These are phyloP conservation scores for Boechera retrofracta DNA, from an alignment of 345 rosid genomes.

Conservation along the genomic window DNA sequence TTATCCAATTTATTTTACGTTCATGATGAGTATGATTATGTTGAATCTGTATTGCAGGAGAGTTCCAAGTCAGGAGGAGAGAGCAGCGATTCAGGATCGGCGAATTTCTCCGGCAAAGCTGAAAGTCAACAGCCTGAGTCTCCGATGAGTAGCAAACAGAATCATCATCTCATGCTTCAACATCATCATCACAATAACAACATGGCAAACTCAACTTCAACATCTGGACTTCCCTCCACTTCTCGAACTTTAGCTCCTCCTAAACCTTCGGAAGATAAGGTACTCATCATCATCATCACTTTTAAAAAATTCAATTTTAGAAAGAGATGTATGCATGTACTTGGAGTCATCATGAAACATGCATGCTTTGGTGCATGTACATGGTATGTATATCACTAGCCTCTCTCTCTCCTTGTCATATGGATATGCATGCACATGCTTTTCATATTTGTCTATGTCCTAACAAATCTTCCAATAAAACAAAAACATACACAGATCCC, in stretches of 20 bases:
- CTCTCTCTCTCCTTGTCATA: constrained; percentile 31
- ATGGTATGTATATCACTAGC: constrained; percentile 29
- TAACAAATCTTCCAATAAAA: constrained; percentile 46
- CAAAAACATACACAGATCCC: constrained; percentile 49
- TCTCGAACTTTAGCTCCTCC: constrained; percentile 63
- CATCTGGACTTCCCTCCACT: constrained; percentile 45
- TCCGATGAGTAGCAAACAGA: constrained; percentile 67
- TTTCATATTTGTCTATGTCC: constrained; percentile 40
- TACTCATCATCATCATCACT: constrained; percentile 45
- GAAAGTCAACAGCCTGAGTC: constrained; percentile 83
- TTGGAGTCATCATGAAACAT: constrained; percentile 30
- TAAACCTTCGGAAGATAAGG: constrained; percentile 79
- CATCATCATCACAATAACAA: constrained; percentile 54
- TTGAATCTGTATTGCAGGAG: constrained; percentile 59
- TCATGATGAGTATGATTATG: constrained; percentile 25
- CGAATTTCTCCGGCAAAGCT: constrained; percentile 68
- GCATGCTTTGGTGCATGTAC: constrained; percentile 34
- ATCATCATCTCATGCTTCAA: constrained; percentile 52
- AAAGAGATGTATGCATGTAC: constrained; percentile 25
- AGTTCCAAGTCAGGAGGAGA: constrained; percentile 85
- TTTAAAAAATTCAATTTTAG: constrained; percentile 15
- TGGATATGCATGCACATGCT: constrained; percentile 48
- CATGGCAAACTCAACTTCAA: constrained; percentile 56
- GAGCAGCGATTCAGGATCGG: constrained; percentile 93
- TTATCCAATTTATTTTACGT: neutral